These are phyloP conservation scores for Danielia reshetovae DNA, from an alignment of 805 yeast genomes.

Conservation along the genomic window DNA sequence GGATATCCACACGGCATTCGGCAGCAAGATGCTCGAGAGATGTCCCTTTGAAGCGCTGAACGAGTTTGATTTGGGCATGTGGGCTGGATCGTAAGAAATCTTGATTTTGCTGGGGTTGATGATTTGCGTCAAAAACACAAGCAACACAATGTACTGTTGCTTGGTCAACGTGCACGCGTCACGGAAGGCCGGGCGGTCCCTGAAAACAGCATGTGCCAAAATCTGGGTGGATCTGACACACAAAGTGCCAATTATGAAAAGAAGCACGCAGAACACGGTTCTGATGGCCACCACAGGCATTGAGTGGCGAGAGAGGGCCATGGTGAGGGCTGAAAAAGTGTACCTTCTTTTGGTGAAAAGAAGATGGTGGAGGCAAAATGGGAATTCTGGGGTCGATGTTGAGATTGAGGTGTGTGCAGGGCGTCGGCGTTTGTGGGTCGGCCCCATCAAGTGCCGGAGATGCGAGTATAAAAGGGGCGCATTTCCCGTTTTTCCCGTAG, in stretches of 20 bases:
- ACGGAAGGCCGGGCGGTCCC: constrained; percentile 31
- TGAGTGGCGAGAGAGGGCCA: constrained; percentile 6
- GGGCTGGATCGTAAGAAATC: constrained; percentile 44
- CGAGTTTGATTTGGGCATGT: constrained; percentile 30
- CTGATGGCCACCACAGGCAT: constrained; percentile 20
- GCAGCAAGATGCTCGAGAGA: constrained; percentile 27
- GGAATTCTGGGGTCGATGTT: too few relatives aligned
- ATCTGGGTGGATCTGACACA: constrained; percentile 47
- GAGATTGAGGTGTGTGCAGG: too few relatives aligned
- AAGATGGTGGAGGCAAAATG: too few relatives aligned
- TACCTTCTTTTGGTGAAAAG: too few relatives aligned
- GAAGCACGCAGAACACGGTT: constrained; percentile 18
- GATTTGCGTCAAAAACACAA: constrained; percentile 47
- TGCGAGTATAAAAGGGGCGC: too few relatives aligned
- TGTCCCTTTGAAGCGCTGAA: constrained; percentile 10
- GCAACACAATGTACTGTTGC: constrained; percentile 50
- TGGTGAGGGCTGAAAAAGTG: too few relatives aligned
- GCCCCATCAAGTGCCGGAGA: too few relatives aligned
- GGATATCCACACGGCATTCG: constrained; percentile 65
- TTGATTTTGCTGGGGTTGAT: constrained; percentile 52
- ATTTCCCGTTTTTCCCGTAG: too few relatives aligned
- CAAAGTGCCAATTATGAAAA: constrained; percentile 26
- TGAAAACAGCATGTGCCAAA: constrained; percentile 30
- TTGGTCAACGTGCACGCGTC: constrained; percentile 52
- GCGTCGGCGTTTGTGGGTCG: too few relatives aligned